Evolutionary conservation across 371 early-diverging fungal species (phyloP), one percentile per base, ranked within the genome.

Genomic region (Funneliformis caledonium): DNA sequence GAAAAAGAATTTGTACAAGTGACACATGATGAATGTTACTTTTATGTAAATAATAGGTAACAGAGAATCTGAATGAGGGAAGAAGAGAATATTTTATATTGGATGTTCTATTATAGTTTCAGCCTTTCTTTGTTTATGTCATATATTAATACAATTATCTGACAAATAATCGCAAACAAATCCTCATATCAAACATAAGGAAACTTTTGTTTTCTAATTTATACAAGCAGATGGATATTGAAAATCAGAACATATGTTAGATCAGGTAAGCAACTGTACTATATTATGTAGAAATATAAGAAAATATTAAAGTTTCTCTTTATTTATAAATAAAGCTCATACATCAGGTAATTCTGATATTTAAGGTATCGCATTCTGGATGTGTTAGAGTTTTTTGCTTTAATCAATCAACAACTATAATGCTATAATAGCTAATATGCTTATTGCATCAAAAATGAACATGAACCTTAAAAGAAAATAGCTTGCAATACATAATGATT

Each of bases 71-170:
- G 26, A 0, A 26, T 26, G 26, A 26, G 26, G 26, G 0, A 26
- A 26, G 26, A 26, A 26, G 26, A 26, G 26, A 26, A 37, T 0
- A 37, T 37, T 37, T 1, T 3, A 37, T 37, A 37, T 37, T 37
- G 91, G 33, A 12, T 37, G 68, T 14, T 72, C 73, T n/a, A 59
- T 26, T 9, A 22, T 56, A 19, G 56, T 56, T 11, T 56, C 56
- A 14, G 56, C 1, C 12, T 64, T 72, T 42, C 5, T 56, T 45
- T 72, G 56, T 56, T 0, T 5, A 14, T 56, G 5, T 56, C 2
- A 56, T 56, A 5, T 0, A 11, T 56, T 19, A 14, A 11, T 56
- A 1, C 5, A 4, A 56, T 56, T 56, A 19, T 14, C 14, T 56
- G 1, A 56, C 4, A 8, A 74, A 59, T 2, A 74, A 31, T n/a